Base-by-base conservation (phyloP, 805 yeast genomes). In the Barnettozyma vustinii region DNA sequence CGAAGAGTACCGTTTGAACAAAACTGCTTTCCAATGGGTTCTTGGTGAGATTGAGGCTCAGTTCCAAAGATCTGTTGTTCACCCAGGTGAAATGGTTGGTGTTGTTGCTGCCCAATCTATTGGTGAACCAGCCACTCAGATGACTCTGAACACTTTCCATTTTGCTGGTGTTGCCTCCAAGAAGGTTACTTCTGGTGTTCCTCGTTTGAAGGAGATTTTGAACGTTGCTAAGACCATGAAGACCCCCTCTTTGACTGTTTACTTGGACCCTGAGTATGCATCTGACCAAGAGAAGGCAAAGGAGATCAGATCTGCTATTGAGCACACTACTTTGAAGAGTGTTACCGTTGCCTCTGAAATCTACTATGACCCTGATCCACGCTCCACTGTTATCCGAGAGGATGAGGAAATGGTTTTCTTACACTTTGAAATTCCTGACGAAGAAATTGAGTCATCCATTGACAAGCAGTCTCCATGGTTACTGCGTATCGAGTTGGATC, bases 201-300 rank as follows among this genome's bases (percentile, higher is more conserved):
- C 97, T 52, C 95, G 97, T 78, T 79, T 91, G 68, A 91, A 91
- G 80, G 98, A 91, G 74, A 94, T 94, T 80, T 79, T 94, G 69
- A 92, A 92, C 67, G 99, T 94, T 56, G 99, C 99, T 10, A 94
- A 94, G 74, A 92, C 88, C 62, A 91, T 94, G 77, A 94, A 92
- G 72, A 94, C 99, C n/a, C 99, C 99, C n/a, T 95, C 97, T 13
- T 75, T 92, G 65, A 90, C 97, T 9, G 96, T 92, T n/a, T 94
- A 91, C 66, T 73, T 94, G 66, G 77, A 87, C 43, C 82, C 83
- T 5, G 92, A 81, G 37, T 77, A 83, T 54, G 91, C 96, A 5
- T 76, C 79, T 43, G 96, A 94, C 60, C 92, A 91, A 68, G 97
- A 91, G 66, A 82, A 76, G 69, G 98, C 99, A 10, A 94, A 94